Evolutionary conservation across 1,139 yeast genomes (phyloP).

Genomic region (Hansenula sp.): DNA sequence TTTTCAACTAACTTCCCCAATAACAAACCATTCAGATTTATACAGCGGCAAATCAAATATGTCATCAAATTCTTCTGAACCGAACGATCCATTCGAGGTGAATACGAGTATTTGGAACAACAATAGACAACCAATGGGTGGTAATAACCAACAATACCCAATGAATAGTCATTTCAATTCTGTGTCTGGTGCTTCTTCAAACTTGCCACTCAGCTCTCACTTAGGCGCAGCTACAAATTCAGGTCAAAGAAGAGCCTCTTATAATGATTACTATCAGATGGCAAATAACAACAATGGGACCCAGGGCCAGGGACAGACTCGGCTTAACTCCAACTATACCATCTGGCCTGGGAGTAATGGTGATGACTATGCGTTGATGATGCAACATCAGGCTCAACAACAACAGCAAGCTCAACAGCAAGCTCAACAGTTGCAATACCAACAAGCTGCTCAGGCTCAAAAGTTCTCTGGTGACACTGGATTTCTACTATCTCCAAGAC

Average conservation of each 20-base stretch:
- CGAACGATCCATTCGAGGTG: slow-evolving; percentile 1
- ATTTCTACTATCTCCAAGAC: slow-evolving; percentile 4
- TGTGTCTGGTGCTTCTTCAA: background rate
- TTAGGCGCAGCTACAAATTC: slow-evolving; percentile 2
- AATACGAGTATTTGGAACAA: slow-evolving; percentile 1
- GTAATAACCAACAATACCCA: slow-evolving; percentile 3
- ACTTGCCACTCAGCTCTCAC: background rate
- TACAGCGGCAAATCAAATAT: background rate
- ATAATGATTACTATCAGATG: slow-evolving; percentile 7
- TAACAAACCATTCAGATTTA: background rate
- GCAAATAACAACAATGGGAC: background rate
- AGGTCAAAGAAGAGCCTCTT: slow-evolving; percentile 12
- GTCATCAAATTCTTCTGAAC: background rate
- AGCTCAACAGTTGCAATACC: background rate
- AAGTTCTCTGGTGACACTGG: background rate
- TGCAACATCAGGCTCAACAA: slow-evolving; percentile 1
- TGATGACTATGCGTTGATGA: background rate
- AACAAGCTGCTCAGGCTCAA: background rate
- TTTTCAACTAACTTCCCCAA: slow-evolving; percentile 1
- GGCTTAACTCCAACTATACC: slow-evolving; percentile 13
- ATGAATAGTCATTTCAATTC: slow-evolving; percentile 13
- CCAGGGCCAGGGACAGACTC: slow-evolving; percentile 1
- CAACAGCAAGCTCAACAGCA: slow-evolving; percentile 1
- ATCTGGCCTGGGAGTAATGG: slow-evolving; percentile 4
- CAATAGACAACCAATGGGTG: background rate